Percentiles rank a stretch among this genome's conserved stretches.
Conservation (phyloP, 2,329 filamentous ascomycete species). For the Diaporthe sp. region DNA sequence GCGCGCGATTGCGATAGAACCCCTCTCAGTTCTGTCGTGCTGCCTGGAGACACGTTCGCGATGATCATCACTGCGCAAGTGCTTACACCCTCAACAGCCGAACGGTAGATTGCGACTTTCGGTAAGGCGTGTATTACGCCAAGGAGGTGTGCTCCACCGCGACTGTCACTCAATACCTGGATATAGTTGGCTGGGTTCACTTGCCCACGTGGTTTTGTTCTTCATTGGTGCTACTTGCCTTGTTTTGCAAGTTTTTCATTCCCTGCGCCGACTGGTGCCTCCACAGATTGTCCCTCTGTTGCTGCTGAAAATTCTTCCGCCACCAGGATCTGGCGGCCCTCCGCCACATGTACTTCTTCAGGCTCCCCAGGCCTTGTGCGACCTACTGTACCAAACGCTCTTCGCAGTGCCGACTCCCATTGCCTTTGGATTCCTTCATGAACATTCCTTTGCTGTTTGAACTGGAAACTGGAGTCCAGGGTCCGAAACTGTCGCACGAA, state of each 20-base stretch:
- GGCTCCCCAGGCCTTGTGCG: neutral
- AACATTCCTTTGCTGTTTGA: slow-evolving; percentile 14
- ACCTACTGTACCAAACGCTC: slow-evolving; percentile 20
- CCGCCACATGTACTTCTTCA: slow-evolving; percentile 10
- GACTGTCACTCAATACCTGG: neutral
- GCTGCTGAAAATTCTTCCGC: neutral
- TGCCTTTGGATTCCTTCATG: slow-evolving; percentile 27
- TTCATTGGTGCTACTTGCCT: neutral
- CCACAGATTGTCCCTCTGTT: neutral
- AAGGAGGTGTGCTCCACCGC: neutral
- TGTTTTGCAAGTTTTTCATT: neutral
- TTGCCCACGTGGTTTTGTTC: neutral
- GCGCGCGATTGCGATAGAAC: neutral
- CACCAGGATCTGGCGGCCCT: slow-evolving; percentile 24
- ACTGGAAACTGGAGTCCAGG: neutral
- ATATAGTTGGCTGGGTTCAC: neutral
- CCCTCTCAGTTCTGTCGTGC: neutral
- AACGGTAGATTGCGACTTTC: neutral
- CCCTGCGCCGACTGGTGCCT: neutral
- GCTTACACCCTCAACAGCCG: neutral
- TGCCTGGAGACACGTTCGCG: neutral
- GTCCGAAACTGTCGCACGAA: slow-evolving; percentile 18
- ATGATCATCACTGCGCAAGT: neutral
- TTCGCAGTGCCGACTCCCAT: slow-evolving; percentile 26
- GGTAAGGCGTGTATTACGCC: slow-evolving; percentile 11